A percentile compares a stretch with the other conserved stretches of the same genome.
Evolutionary conservation across 2,329 filamentous ascomycete species (phyloP).

Genomic region (Xylariales sp.): DNA sequence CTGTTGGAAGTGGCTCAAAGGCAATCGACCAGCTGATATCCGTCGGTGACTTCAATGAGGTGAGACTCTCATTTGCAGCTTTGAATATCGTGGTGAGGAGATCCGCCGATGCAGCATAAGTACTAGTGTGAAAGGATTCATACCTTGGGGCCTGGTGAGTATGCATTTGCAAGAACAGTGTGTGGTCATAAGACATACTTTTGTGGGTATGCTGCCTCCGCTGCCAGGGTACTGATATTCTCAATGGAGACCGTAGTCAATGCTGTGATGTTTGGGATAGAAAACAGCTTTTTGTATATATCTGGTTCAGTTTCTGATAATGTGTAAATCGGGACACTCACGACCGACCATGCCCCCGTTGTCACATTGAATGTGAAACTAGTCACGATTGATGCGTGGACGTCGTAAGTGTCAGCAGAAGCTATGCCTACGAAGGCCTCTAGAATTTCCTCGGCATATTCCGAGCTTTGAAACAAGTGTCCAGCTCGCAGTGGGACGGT

Average conservation of each 20-base stretch:
- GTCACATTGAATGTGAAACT: constrained; percentile 10
- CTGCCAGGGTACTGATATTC: constrained; percentile 10
- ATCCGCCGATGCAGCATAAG: neutral
- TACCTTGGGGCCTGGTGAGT: neutral
- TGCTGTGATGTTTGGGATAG: constrained; percentile 12
- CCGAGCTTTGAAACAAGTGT: constrained; percentile 9
- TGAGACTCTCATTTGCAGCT: neutral
- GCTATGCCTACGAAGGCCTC: constrained; percentile 12
- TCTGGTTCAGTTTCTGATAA: constrained; percentile 8
- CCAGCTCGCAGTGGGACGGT: constrained; percentile 11
- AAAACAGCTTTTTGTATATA: constrained; percentile 10
- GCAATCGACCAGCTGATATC: constrained; percentile 10
- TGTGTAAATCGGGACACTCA: constrained; percentile 13
- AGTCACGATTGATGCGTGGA: constrained; percentile 12
- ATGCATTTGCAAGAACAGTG: neutral
- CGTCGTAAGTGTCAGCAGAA: constrained; percentile 11
- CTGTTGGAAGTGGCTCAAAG: constrained; percentile 12
- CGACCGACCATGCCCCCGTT: constrained; percentile 6
- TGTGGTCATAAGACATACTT: constrained; percentile 7
- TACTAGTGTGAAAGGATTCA: constrained; percentile 1
- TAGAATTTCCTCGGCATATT: constrained; percentile 9
- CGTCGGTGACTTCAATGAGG: neutral
- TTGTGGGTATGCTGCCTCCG: constrained; percentile 9
- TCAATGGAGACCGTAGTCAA: constrained; percentile 7
- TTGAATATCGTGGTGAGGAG: neutral